Conservation (phyloP, 2,329 filamentous ascomycete genomes). For the Trichophyton mentagrophytes region DNA sequence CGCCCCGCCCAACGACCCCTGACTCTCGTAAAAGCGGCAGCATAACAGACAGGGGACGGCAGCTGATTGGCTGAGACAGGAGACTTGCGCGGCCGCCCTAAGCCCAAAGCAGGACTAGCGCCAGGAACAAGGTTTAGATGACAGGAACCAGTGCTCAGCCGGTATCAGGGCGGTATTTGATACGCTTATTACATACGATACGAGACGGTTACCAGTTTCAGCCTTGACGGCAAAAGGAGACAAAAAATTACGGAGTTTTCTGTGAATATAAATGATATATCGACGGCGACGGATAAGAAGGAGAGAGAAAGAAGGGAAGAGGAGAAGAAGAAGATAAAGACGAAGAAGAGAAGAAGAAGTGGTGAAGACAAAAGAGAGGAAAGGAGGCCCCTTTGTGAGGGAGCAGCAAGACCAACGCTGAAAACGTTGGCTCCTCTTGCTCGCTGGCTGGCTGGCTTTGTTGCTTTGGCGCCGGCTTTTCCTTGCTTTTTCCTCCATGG, state of each 20-base stretch:
- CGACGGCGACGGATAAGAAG: not conserved
- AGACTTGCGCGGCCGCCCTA: not conserved
- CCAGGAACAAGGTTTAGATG: constrained; percentile 1
- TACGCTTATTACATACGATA: not conserved
- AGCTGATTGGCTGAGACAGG: not conserved
- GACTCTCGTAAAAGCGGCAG: not conserved
- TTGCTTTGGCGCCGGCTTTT: too few species aligned
- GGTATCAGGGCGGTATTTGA: not conserved
- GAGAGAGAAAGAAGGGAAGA: not conserved
- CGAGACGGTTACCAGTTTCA: not conserved
- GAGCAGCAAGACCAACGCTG: too few species aligned
- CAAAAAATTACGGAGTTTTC: too few species aligned
- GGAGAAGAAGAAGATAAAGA: not conserved
- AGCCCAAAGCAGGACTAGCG: not conserved
- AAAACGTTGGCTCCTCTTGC: too few species aligned
- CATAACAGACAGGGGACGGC: not conserved
- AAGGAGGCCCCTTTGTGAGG: too few species aligned
- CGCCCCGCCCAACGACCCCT: not conserved
- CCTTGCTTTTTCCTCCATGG: not conserved
- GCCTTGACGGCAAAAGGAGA: not conserved
- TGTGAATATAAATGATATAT: too few species aligned
- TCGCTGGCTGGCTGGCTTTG: too few species aligned
- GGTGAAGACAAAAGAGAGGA: too few species aligned
- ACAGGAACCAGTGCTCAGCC: not conserved
- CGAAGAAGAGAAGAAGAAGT: too few species aligned